phyloP scores from a whole-genome alignment of 768 basidiomycete genomes.

The Tulasnella sp. region DNA sequence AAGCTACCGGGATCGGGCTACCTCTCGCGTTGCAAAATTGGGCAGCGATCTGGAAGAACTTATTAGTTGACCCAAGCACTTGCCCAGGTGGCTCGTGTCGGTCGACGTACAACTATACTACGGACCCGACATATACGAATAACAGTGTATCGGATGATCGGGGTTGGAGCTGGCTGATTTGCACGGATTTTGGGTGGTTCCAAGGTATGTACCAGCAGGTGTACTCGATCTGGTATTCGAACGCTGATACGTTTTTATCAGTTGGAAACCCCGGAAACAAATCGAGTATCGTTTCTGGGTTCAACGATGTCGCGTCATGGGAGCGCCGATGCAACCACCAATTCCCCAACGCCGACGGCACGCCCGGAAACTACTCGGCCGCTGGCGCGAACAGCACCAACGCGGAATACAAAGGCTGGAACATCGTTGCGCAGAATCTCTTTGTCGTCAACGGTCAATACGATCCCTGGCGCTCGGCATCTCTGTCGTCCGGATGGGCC shows the following conservation, averaged over 20 bases:
- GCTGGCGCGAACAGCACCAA: not conserved
- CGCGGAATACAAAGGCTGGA: conserved; percentile 12
- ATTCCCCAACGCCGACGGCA: conserved; percentile 12
- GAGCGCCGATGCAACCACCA: conserved; percentile 5
- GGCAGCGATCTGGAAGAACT: not conserved
- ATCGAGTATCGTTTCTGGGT: conserved; percentile 3
- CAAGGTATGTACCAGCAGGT: not conserved
- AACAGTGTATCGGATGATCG: not conserved
- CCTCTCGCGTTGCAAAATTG: not conserved
- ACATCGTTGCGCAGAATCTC: conserved; percentile 6
- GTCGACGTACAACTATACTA: not conserved
- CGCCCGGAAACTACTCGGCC: not conserved
- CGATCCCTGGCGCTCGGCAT: conserved; percentile 17
- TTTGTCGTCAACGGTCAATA: conserved; percentile 13
- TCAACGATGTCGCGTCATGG: not conserved
- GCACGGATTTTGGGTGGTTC: conserved; percentile 8
- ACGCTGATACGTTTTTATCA: not conserved
- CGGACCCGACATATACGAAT: not conserved
- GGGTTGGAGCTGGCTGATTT: not conserved
- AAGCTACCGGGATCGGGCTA: not conserved
- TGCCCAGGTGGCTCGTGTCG: conserved; percentile 5
- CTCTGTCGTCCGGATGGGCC: conserved; percentile 6
- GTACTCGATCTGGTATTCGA: not conserved
- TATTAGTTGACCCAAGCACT: not conserved
- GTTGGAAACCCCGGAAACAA: conserved; percentile 1